Conservation (phyloP, 2,329 filamentous ascomycete species). For the Ambrosiella beaveri region DNA sequence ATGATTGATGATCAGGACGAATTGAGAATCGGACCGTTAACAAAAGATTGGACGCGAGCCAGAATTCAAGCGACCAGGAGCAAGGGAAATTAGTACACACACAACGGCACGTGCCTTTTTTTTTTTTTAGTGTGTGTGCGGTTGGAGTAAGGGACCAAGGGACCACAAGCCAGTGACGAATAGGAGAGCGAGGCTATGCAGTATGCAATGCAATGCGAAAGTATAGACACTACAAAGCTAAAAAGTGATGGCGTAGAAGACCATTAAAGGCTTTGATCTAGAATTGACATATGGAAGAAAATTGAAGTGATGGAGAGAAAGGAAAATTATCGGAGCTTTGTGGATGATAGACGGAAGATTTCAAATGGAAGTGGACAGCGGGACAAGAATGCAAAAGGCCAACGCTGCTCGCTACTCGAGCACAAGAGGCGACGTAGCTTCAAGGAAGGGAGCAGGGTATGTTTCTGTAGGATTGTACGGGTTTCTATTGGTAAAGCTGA, state of each 20-base stretch:
- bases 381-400: no score
- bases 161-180: not conserved
- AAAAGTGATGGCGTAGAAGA: not conserved
- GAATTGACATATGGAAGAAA: slow-evolving; percentile 7
- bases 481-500: slow-evolving; percentile 1
- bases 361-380: no score
- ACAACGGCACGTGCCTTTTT: slow-evolving; percentile 5
- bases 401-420: not conserved
- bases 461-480: slow-evolving; percentile 4
- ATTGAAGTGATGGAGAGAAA: slow-evolving; percentile 1
- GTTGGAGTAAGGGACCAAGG: not conserved
- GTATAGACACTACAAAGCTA: not conserved
- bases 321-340: not conserved
- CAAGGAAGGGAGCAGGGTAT: slow-evolving; percentile 1
- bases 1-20: not conserved
- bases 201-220: slow-evolving; percentile 11
- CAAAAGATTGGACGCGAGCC: slow-evolving; percentile 1
- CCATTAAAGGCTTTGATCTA: not conserved
- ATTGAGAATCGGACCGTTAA: not conserved
- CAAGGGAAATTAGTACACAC: slow-evolving; percentile 3
- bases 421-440: slow-evolving; percentile 13
- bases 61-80: not conserved
- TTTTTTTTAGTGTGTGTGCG: not conserved
- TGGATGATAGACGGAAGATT: no score
- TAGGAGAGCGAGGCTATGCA: slow-evolving; percentile 4